phyloP scores from a whole-genome alignment of 331 rosid species.

The Saraca asoca region DNA sequence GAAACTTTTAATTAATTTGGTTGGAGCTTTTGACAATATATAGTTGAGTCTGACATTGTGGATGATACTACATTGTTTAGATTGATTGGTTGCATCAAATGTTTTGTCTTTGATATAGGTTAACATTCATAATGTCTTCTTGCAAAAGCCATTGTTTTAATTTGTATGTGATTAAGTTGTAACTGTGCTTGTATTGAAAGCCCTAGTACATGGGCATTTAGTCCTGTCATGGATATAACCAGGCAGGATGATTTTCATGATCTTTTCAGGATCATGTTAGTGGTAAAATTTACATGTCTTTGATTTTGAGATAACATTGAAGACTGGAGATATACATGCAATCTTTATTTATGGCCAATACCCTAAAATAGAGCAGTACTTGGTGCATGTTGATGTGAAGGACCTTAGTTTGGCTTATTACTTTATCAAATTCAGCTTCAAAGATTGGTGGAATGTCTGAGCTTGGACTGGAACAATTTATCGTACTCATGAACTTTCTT shows the following conservation, averaged over 20 bases:
- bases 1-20: background rate
- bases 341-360: background rate
- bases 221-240: slow-evolving; percentile 4
- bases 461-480: no score
- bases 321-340: background rate
- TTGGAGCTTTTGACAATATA: background rate
- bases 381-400: no score
- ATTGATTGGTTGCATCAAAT: background rate
- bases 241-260: background rate
- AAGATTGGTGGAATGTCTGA: no score
- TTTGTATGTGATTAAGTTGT: background rate
- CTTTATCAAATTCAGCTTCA: no score
- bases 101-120: background rate
- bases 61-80: background rate
- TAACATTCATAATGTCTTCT: background rate
- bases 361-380: no score
- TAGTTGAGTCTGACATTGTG: background rate
- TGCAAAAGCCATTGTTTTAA: background rate
- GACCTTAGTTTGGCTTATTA: no score
- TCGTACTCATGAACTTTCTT: no score
- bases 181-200: background rate
- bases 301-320: no score
- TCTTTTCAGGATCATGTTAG: slow-evolving; percentile 7
- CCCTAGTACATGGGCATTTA: background rate
- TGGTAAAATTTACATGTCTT: background rate